Evolutionary conservation across 2,329 filamentous ascomycete genomes (phyloP).

Genomic region (Xylaria digitata): DNA sequence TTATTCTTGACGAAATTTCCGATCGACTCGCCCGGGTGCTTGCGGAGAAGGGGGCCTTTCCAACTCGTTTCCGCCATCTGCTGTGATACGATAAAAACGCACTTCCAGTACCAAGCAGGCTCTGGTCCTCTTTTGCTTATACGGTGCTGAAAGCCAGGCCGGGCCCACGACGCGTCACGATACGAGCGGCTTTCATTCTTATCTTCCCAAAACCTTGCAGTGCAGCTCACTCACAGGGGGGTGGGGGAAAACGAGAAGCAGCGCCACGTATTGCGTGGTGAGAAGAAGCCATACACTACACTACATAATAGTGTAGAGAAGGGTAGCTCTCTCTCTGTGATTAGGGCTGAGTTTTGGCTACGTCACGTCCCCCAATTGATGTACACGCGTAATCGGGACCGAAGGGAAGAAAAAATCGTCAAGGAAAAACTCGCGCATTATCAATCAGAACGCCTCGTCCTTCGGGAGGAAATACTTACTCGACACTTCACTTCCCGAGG

Average conservation of each 20-base stretch:
- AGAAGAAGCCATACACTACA: not conserved
- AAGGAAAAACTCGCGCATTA: slow-evolving; percentile 13
- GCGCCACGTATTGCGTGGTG: slow-evolving; percentile 16
- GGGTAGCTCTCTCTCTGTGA: not conserved
- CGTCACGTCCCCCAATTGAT: slow-evolving; percentile 1
- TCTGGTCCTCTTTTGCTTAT: not conserved
- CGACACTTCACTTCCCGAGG: slow-evolving; percentile 20
- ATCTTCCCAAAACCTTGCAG: not conserved
- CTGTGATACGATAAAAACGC: slow-evolving; percentile 22
- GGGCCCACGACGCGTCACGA: slow-evolving; percentile 17
- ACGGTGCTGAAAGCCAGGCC: not conserved
- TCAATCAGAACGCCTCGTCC: not conserved
- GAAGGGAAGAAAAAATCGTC: not conserved
- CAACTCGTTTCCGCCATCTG: not conserved
- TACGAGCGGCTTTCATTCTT: slow-evolving; percentile 26
- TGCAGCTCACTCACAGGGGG: not conserved
- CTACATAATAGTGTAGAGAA: not conserved
- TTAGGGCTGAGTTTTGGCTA: slow-evolving; percentile 27
- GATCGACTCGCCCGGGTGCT: slow-evolving; percentile 3
- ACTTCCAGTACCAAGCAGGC: not conserved
- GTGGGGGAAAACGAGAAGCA: not conserved
- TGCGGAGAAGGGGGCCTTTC: not conserved
- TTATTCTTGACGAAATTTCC: not conserved
- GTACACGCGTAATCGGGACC: slow-evolving; percentile 15
- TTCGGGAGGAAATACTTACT: slow-evolving; percentile 8